Conservation (phyloP, 2,329 filamentous ascomycete species). For the Metarhizium anisopliae region DNA sequence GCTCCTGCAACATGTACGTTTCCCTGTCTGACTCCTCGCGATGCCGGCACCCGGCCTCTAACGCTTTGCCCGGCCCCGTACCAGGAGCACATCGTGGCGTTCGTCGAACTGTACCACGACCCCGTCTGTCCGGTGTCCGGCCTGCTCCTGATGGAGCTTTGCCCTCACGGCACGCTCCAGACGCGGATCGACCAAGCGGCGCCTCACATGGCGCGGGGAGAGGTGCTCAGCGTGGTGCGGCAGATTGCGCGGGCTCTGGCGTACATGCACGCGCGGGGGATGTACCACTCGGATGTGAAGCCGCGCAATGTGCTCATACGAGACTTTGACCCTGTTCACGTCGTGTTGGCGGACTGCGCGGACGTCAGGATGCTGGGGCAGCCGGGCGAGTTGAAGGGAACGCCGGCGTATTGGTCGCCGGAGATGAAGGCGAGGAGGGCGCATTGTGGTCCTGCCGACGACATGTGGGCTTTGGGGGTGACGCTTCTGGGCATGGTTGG, state of each 20-base stretch:
- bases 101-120: slow-evolving; percentile 18
- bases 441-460: slow-evolving; percentile 18
- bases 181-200: slow-evolving; percentile 14
- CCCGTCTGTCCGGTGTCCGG: slow-evolving; percentile 6
- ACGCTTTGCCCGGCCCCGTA: neutral
- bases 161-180: slow-evolving; percentile 18
- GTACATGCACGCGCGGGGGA: slow-evolving; percentile 15
- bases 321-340: slow-evolving; percentile 16
- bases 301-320: slow-evolving; percentile 23
- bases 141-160: slow-evolving; percentile 23
- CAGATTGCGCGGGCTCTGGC: slow-evolving; percentile 17
- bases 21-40: neutral
- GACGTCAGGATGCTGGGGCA: slow-evolving; percentile 15
- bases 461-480: slow-evolving; percentile 26
- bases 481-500: slow-evolving; percentile 20
- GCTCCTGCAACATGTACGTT: slow-evolving; percentile 17
- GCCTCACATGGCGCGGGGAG: slow-evolving; percentile 8
- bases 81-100: slow-evolving; percentile 19
- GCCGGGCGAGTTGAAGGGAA: slow-evolving; percentile 13
- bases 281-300: slow-evolving; percentile 23
- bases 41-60: neutral
- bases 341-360: slow-evolving; percentile 22
- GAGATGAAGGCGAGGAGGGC: slow-evolving; percentile 12
- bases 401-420: slow-evolving; percentile 20
- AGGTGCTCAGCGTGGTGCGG: slow-evolving; percentile 12